Base-by-base conservation (phyloP, 257 asterid genomes). In the Ballota nigra region DNA sequence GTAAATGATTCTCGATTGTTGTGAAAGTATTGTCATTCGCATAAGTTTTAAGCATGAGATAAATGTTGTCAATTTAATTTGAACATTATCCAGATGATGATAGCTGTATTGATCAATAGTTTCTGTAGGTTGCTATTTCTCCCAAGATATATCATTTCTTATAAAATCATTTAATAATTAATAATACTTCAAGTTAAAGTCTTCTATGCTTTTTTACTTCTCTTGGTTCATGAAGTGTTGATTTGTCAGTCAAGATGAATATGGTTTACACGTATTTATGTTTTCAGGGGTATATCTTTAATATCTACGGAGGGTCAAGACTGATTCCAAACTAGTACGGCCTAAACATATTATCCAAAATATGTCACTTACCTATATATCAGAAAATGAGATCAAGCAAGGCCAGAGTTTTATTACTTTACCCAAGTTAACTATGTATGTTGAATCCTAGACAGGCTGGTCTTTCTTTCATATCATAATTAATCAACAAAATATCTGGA, bases 11-110 rank as follows among this genome's bases (percentile, higher is more conserved):
- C 20, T 16, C 34, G 62, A 58, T 58, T 43, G 40, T n/a, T 3
- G 9, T 15, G 59, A 43, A 45, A 19, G 19, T 41, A 26, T 9
- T 18, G 34, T 24, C 19, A 16, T 64, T 51, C 7, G 29, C 63
- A 11, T 3, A 41, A 20, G 8, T 38, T 56, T 57, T 73, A 56
- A 55, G 38, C 72, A 26, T 11, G 66, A 18, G 78, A 41, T 62
- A 16, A 12, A 49, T 53, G 45, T 53, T 15, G 55, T 29, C 40
- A 29, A 15, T 66, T 66, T 36, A 41, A 18, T 8, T 24, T 55
- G 67, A 40, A 51, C 16, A 41, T 72, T 63, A 63, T 52, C 33
- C 26, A 26, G 55, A n/a, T 47, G 4, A 47, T n/a, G 55, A n/a
- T 5, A 45, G 16, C 49, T n/a, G 20, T 20, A 4, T 3, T 15